phyloP scores from a whole-genome alignment of 2,329 filamentous ascomycete species.

The Chalaropsis ovoidea region DNA sequence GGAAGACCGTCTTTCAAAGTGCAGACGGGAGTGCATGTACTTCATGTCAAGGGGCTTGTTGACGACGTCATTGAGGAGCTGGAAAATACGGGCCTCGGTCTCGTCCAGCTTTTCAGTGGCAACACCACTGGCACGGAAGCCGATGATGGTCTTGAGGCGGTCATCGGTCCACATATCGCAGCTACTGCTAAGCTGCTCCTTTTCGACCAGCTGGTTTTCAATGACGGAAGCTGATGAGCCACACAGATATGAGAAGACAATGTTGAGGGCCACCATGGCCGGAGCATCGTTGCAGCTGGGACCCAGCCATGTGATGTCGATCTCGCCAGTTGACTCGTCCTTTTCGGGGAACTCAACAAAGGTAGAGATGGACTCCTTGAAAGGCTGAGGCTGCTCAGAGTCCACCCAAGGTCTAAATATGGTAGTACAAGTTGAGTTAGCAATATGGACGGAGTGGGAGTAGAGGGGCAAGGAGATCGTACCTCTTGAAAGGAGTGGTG shows the following conservation, averaged over 20 bases:
- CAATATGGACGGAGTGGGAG: too few relatives aligned
- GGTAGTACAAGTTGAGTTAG: conserved; percentile 7
- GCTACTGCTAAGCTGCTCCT: conserved; percentile 80
- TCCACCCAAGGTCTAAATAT: conserved; percentile 67
- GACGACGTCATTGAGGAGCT: conserved; percentile 71
- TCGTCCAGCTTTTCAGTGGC: conserved; percentile 73
- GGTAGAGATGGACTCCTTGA: conserved; percentile 63
- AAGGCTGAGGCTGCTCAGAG: conserved; percentile 62
- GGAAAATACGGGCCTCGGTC: conserved; percentile 76
- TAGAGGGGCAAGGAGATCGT: conserved; percentile 24
- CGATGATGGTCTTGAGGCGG: conserved; percentile 72
- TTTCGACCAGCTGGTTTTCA: conserved; percentile 86
- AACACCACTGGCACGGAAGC: conserved; percentile 77
- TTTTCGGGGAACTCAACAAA: conserved; percentile 90
- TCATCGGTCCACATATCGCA: conserved; percentile 71
- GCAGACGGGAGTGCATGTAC: conserved; percentile 81
- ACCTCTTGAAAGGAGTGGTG: conserved; percentile 64
- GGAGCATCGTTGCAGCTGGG: conserved; percentile 65
- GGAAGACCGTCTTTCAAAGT: conserved; percentile 67
- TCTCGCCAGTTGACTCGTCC: conserved; percentile 85
- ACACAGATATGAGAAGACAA: conserved; percentile 76
- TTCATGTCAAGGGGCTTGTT: conserved; percentile 75
- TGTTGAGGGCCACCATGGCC: conserved; percentile 61
- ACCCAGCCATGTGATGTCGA: conserved; percentile 77
- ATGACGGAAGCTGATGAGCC: conserved; percentile 88